These are phyloP conservation scores for Quercus tomentella DNA, from an alignment of 331 rosid species.

Conservation along the genomic window DNA sequence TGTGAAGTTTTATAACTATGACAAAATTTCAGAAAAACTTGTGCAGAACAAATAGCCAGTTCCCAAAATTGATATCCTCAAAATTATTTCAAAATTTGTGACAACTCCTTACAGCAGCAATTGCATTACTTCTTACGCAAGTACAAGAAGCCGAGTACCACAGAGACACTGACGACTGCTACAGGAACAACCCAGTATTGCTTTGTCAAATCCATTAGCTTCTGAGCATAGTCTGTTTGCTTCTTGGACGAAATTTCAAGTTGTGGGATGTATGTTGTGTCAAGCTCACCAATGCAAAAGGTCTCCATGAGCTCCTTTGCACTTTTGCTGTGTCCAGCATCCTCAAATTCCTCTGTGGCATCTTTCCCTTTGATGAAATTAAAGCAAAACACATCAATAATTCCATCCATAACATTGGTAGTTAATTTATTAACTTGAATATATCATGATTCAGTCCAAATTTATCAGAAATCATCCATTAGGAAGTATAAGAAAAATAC, in stretches of 20 bases:
- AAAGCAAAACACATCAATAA: conserved; percentile 14
- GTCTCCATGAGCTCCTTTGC: conserved; percentile 70
- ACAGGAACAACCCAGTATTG: conserved; percentile 57
- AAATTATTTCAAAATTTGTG: conserved; percentile 37
- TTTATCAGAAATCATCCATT: neutral
- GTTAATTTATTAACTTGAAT: conserved; percentile 1
- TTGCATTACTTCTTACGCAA: conserved; percentile 47
- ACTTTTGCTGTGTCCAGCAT: conserved; percentile 77
- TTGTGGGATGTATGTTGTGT: conserved; percentile 33
- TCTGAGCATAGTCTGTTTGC: conserved; percentile 23
- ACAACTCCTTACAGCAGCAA: conserved; percentile 6
- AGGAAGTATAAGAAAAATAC: conserved; percentile 35
- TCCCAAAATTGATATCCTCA: conserved; percentile 7
- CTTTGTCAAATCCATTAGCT: conserved; percentile 39
- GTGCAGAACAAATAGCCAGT: neutral
- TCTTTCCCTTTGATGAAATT: conserved; percentile 52
- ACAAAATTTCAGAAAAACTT: neutral
- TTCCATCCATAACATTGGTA: neutral
- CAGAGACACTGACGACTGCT: conserved; percentile 53
- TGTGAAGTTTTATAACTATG: neutral
- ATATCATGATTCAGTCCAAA: neutral
- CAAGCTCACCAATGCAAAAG: conserved; percentile 69
- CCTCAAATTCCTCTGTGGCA: conserved; percentile 92
- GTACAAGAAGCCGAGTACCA: conserved; percentile 48
- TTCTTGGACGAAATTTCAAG: conserved; percentile 28